Conservation (phyloP, 352 stramenopile species). For the Globisporangium acanthophoron region DNA sequence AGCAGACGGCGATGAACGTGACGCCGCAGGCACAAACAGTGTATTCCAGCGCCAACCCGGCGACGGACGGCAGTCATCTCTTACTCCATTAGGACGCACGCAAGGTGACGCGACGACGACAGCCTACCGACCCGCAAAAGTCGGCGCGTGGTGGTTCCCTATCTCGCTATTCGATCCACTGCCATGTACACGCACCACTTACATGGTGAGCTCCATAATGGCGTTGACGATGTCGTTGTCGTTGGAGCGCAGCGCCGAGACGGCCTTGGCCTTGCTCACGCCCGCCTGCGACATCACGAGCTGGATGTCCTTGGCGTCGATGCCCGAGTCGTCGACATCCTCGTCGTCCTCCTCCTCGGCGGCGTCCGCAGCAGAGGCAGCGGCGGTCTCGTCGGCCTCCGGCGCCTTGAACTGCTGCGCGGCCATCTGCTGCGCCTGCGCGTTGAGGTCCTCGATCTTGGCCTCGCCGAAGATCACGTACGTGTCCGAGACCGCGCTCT, state of each 20-base stretch:
- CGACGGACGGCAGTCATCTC: background rate
- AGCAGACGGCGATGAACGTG: too few species aligned
- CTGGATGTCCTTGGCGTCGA: conserved; percentile 99
- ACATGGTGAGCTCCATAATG: conserved; percentile 99
- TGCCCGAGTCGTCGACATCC: conserved; percentile 93
- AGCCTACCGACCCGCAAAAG: too few species aligned
- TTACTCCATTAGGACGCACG: background rate
- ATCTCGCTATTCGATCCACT: conserved; percentile 2
- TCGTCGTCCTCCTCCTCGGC: conserved; percentile 91
- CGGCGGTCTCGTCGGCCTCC: conserved; percentile 25
- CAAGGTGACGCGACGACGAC: background rate
- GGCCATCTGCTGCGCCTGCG: conserved; percentile 84
- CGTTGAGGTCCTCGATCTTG: conserved; percentile 97
- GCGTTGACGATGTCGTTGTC: conserved; percentile 99
- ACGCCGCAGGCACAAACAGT: background rate
- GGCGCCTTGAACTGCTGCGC: conserved; percentile 92
- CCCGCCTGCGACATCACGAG: conserved; percentile 95
- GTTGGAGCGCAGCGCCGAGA: conserved; percentile 96
- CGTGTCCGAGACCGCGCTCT: conserved; percentile 92
- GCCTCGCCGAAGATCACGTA: conserved; percentile 99
- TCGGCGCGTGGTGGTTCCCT: background rate
- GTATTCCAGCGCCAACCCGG: background rate
- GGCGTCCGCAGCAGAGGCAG: conserved; percentile 64
- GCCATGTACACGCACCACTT: conserved; percentile 27
- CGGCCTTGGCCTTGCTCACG: conserved; percentile 93